Evolutionary conservation across 345 rosid species (phyloP), one percentile per base, ranked within the genome.

Genomic region (Citrus australasica): DNA sequence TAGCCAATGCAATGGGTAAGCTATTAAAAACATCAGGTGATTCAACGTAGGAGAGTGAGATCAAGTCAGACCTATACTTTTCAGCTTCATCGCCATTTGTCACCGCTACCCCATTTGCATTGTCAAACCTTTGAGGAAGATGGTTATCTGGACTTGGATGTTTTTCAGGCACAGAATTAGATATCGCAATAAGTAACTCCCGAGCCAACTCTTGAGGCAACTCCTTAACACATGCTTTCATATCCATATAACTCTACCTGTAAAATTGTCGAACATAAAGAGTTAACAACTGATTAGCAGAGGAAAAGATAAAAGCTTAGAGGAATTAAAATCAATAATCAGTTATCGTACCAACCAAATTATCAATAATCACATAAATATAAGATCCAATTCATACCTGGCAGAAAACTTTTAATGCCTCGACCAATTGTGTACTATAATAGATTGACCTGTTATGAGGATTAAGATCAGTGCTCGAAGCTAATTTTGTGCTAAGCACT

Each of bases 181-280:
- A 83, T 9, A 83, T 83, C 8, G 67, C 69, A 21, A 79, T 83
- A n/a, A 83, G 72, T 27, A 55, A 46, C 62, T 83, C 85, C 61
- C 85, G 46, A 53, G 65, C 71, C 33, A 59, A 9, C 78, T 79
- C 85, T 74, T 58, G 59, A 71, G 78, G 51, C 16, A 72, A 69
- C 64, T 76, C 75, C 60, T 46, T 75, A 71, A 76, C 17, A 28
- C 63, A 48, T 46, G 65, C 73, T 35, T 66, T 56, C 7, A 32
- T 37, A 67, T 77, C 80, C 84, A 81, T 81, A 27, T 5, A 38
- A 58, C 69, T n/a, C 38, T 4, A 48, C 37, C 48, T 66, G 27
- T 9, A 66, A 21, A 21, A 21, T 66, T 53, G 7, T 53, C 7
- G 22, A 17, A 53, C 58, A 53, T 53, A 46, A 46, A 46, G 17